Base-by-base conservation (phyloP, 805 yeast genomes). In the Myxozyma mucilagina region DNA sequence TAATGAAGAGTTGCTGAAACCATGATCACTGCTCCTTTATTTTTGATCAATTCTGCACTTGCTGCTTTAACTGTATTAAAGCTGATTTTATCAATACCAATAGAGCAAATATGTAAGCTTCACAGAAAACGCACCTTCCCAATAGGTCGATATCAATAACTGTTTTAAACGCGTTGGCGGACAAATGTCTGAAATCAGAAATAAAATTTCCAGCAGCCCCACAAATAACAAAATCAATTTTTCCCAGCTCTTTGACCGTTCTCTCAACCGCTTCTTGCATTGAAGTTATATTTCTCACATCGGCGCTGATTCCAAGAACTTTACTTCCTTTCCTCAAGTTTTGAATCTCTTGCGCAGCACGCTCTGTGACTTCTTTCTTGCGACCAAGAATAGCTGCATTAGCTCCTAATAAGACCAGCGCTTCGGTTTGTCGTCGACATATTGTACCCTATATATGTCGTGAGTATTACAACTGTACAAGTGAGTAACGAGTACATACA, bases 171-270 rank as follows among this genome's bases (percentile, higher is more conserved):
- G 96, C 97, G 71, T 91, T 90, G 20, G 93, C 71, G 1, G 93
- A 86, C 66, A 92, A 77, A 68, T 85, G 86, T 70, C 86, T 85
- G 75, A 91, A 84, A 73, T 90, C 94, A 38, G 90, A 76, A 56
- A 93, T 73, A 72, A 93, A 92, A 77, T 93, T 93, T 8, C 98
- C 97, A 2, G 97, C 97, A 1, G 98, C 97, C 10, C 97, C 97
- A 47, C 94, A 92, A 72, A 92, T 88, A 38, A 92, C 96, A 72
- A 74, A 89, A 75, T 92, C 97, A 61, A 92, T 87, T 63, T 82
- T 78, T 6, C 97, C 97, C 67, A 90, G 82, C 69, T 81, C 78
- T 9, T 75, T 71, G 29, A 91, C 89, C 0, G 97, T 85, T 45
- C 70, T 68, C 6, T 82, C 81, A 2, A 83, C 96, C 0, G 96